Conservation (phyloP, 192 early-diverging fungal genomes). For the Backusella morwellensis region DNA sequence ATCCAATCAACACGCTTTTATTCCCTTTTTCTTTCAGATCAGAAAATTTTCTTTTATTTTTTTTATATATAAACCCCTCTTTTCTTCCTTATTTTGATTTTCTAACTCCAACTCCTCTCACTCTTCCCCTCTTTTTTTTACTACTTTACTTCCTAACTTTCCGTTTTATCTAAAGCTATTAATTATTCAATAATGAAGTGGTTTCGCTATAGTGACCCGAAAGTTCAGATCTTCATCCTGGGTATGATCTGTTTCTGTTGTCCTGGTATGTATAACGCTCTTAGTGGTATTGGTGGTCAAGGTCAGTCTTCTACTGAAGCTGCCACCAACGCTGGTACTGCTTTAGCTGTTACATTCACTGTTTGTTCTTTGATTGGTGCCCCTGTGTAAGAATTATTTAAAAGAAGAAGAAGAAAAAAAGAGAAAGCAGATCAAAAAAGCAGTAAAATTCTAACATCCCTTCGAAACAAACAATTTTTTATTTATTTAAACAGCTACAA, state of each 20-base stretch:
- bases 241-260: constrained; percentile 77
- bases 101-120: neutral
- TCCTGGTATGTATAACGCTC: constrained; percentile 75
- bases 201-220: constrained; percentile 49
- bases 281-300: constrained; percentile 60
- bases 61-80: neutral
- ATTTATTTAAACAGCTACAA: constrained; percentile 49
- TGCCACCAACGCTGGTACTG: constrained; percentile 73
- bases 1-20: neutral
- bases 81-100: neutral
- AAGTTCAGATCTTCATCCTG: constrained; percentile 60
- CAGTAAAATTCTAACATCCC: neutral
- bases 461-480: neutral
- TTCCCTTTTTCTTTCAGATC: neutral
- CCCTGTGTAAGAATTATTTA: constrained; percentile 38
- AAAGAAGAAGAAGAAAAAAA: neutral
- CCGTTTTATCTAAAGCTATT: neutral
- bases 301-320: constrained; percentile 60
- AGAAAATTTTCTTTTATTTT: neutral
- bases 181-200: constrained; percentile 21
- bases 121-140: neutral
- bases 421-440: neutral
- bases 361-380: constrained; percentile 76
- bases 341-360: constrained; percentile 76
- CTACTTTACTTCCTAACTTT: neutral